Conservation (phyloP, 2,329 filamentous ascomycete species). For the Aspergillus costaricaensis region DNA sequence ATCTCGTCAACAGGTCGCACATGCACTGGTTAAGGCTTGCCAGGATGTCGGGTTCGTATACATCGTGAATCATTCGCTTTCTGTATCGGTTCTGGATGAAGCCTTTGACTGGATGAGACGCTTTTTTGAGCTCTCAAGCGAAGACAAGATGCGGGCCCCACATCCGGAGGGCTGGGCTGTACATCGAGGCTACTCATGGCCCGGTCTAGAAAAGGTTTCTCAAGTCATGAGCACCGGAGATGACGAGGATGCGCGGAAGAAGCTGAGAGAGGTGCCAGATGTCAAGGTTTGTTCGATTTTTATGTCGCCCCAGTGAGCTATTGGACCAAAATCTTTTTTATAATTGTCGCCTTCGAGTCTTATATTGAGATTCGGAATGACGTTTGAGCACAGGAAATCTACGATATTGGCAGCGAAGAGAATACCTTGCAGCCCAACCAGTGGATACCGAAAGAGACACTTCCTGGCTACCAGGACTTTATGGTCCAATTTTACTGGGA, state of each 20-base stretch:
- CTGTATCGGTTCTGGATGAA: slow-evolving; percentile 40
- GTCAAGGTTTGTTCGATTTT: slow-evolving; percentile 48
- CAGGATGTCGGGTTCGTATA: slow-evolving; percentile 52
- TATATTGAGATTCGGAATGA: background rate
- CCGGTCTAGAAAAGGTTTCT: slow-evolving; percentile 57
- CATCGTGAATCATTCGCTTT: slow-evolving; percentile 52
- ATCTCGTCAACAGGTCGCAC: slow-evolving; percentile 36
- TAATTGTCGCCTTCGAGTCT: background rate
- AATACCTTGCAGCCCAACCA: slow-evolving; percentile 51
- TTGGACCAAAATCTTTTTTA: too few relatives aligned
- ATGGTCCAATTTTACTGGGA: slow-evolving; percentile 54
- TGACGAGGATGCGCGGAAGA: slow-evolving; percentile 45
- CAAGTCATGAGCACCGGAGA: slow-evolving; percentile 46
- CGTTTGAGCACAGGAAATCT: slow-evolving; percentile 47
- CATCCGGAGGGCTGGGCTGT: slow-evolving; percentile 53
- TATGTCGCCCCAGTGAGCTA: background rate
- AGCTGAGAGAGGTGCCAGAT: slow-evolving; percentile 52
- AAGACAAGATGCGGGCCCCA: slow-evolving; percentile 52
- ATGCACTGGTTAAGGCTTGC: slow-evolving; percentile 46
- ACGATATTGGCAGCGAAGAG: slow-evolving; percentile 54
- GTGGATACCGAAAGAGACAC: slow-evolving; percentile 49
- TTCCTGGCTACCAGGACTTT: slow-evolving; percentile 52
- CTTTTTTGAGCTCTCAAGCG: slow-evolving; percentile 48
- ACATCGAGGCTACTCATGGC: slow-evolving; percentile 60
- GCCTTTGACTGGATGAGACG: slow-evolving; percentile 49